Base-by-base conservation (phyloP, 2,329 filamentous ascomycete genomes). In the Neofusicoccum ribis region DNA sequence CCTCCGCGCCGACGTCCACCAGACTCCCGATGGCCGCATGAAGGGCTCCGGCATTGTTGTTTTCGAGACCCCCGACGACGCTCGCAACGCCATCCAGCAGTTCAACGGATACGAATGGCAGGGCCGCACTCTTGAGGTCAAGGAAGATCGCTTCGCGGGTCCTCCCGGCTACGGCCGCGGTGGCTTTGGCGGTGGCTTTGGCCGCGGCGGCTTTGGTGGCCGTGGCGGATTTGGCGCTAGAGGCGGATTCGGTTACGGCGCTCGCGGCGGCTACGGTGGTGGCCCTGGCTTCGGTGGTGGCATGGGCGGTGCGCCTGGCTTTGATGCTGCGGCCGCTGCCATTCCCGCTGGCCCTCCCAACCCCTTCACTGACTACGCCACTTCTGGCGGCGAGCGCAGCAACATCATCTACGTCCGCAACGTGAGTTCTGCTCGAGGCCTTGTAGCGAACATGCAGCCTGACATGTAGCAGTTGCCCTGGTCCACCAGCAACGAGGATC, bases 51-150 rank as follows among this genome's bases (percentile, higher is more conserved):
- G 95, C 70, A 96, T 98, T 66, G 95, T 99, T 67, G 93, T 95
- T 47, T 99, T 97, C 77, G 95, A 99, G 78, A 94, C 89, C 65
- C 88, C 93, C 1, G 93, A 98, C 66, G 95, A 99, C 79, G 94
- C 95, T 47, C 92, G 93, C 70, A 97, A 93, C 74, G 95, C 95
- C 23, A 99, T 99, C 70, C 89, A 93, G 74, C 93, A 97, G 71
- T 99, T 98, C 84, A 97, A 98, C 76, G 95, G 95, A 66, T 98
- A 97, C 77, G 95, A 99, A 69, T 99, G 95, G 95, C 94, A 98
- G 78, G 95, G 95, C 11, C 91, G 95, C 66, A 83, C 89, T 61
- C 87, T 99, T 59, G 95, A 99, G 78, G 95, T 99, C 68, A 93
- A 95, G 68, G 94, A 98, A 79, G 95, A 99, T 76, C 91, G 95